phyloP scores from a whole-genome alignment of 257 asterid genomes.

The Fraxinus anomala region DNA sequence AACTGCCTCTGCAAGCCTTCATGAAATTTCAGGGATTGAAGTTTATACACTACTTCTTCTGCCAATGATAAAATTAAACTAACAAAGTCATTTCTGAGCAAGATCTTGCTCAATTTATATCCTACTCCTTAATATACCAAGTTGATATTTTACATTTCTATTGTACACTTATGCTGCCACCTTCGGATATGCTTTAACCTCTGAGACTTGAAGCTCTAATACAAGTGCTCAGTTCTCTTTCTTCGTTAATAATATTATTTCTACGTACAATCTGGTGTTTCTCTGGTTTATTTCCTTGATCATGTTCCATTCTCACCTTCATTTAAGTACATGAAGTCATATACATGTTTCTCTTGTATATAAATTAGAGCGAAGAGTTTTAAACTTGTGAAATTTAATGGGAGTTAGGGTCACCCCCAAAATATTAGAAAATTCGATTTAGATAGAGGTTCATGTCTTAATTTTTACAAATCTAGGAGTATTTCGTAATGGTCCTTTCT shows the following conservation, averaged over 20 bases:
- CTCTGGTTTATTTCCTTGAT: neutral
- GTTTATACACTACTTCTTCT: neutral
- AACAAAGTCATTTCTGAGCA: neutral
- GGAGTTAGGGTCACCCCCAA: neutral
- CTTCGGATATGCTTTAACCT: neutral
- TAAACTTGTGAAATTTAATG: neutral
- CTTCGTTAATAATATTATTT: neutral
- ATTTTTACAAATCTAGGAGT: neutral
- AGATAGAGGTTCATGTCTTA: neutral
- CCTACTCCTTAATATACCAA: neutral
- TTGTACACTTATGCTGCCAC: neutral
- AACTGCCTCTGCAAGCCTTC: neutral
- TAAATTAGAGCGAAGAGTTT: neutral
- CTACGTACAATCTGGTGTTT: neutral
- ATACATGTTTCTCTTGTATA: neutral
- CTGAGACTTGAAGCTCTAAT: neutral
- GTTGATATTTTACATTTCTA: neutral
- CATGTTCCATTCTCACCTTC: neutral
- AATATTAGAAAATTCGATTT: neutral
- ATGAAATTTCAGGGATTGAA: neutral
- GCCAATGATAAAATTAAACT: neutral
- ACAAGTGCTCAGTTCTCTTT: neutral
- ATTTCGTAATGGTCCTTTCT: neutral
- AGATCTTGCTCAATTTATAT: neutral
- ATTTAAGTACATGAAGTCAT: neutral